Conservation (phyloP, 2,329 filamentous ascomycete genomes). For the Plenodomus lindquistii region DNA sequence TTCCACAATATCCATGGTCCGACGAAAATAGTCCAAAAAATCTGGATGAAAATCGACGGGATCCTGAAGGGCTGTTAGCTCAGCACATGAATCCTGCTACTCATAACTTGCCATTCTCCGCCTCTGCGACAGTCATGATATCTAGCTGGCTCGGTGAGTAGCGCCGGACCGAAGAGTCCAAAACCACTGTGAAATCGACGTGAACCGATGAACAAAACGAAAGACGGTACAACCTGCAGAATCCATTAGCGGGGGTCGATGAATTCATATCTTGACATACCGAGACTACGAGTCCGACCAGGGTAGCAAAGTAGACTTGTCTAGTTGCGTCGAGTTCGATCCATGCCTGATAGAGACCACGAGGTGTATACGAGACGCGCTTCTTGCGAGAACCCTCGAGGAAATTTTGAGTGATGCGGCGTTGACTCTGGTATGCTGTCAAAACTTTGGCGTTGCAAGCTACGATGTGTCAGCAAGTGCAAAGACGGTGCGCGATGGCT, state of each 20-base stretch:
- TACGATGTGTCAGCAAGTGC: slow-evolving; percentile 6
- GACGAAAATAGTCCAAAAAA: slow-evolving; percentile 43
- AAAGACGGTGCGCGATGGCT: neutral
- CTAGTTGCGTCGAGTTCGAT: slow-evolving; percentile 34
- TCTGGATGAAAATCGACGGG: slow-evolving; percentile 42
- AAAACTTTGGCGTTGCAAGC: slow-evolving; percentile 44
- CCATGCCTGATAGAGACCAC: slow-evolving; percentile 37
- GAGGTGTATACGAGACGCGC: slow-evolving; percentile 33
- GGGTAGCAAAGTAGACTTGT: slow-evolving; percentile 39
- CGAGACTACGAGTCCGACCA: slow-evolving; percentile 33
- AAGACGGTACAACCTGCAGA: slow-evolving; percentile 59
- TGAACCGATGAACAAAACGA: slow-evolving; percentile 66
- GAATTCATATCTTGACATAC: slow-evolving; percentile 18
- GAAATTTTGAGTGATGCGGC: slow-evolving; percentile 39
- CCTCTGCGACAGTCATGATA: slow-evolving; percentile 55
- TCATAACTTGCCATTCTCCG: slow-evolving; percentile 63
- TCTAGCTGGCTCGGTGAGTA: slow-evolving; percentile 46
- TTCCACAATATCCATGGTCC: slow-evolving; percentile 46
- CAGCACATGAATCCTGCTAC: neutral
- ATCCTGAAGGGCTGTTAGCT: slow-evolving; percentile 29
- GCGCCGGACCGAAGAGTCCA: slow-evolving; percentile 55
- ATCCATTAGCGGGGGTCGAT: slow-evolving; percentile 23
- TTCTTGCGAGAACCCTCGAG: slow-evolving; percentile 41
- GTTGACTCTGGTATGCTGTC: slow-evolving; percentile 42
- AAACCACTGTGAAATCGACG: slow-evolving; percentile 64